Base-by-base conservation (phyloP, 257 asterid species). In the Voacanga thouarsii region DNA sequence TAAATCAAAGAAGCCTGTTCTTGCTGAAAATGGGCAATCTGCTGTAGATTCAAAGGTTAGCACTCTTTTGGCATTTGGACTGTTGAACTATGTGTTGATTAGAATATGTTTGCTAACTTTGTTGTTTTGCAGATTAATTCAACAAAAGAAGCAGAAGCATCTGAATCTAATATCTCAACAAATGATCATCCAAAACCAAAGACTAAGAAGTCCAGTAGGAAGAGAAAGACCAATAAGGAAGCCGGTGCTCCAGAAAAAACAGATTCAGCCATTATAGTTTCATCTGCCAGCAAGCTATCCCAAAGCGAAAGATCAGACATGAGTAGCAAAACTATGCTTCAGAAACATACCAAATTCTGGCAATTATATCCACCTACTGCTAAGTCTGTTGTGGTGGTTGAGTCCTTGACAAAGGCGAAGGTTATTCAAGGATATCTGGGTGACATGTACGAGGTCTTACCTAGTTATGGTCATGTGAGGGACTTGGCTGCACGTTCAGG, bases 401-500 rank as follows among this genome's bases (percentile, higher is more conserved):
- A 95, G 86, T 95, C 97, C 69, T 89, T 59, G 67, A 90, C 97
- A 5, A 95, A 95, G 90, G 94, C 98, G 53, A 95, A 88, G 85
- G 92, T 93, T 63, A 93, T 95, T 81, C 99, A 95, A 88, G 94
- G 96, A 74, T 95, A 95, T 87, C 96, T 95, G 72, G 99, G 99
- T 57, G 89, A 88, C 81, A 90, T 90, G 97, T 95, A 89, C 81
- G 98, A 95, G 89, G 99, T 95, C 71, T 77, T 93, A 49, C 97
- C 98, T 2, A 94, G 98, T 88, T 87, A 92, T 82, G 97, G 98
- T 33, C 98, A 92, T 88, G 96, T 94, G 51, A 91, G 98, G 87
- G 97, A 92, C 89, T 86, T 94, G 89, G 98, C 98, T 80, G 97
- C 93, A 30, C 88, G 97, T 81, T 92, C 97, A n/a, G 98, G 97